Evolutionary conservation across 2,329 filamentous ascomycete species (phyloP).

Genomic region (Nigrospora sphaerica): DNA sequence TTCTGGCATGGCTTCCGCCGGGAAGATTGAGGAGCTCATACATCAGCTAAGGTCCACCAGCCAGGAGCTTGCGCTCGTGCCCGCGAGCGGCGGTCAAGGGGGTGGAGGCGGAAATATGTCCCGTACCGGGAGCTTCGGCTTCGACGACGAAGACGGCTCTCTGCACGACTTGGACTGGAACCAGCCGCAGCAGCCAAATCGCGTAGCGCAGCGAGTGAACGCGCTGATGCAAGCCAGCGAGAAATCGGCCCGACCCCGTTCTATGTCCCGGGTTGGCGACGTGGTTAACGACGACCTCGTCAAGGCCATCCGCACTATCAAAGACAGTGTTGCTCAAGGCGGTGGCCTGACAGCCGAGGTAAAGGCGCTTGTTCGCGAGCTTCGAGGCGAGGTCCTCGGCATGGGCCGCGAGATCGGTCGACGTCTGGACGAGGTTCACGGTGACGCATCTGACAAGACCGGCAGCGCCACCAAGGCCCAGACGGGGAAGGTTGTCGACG

Average conservation of each 20-base stretch:
- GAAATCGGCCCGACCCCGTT: constrained; percentile 35
- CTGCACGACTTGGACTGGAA: constrained; percentile 25
- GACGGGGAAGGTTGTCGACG: constrained; percentile 69
- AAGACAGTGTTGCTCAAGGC: constrained; percentile 82
- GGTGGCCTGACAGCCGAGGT: constrained; percentile 88
- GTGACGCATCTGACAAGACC: constrained; percentile 34
- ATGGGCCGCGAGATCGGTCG: constrained; percentile 90
- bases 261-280: constrained; percentile 40
- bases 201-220: constrained; percentile 34
- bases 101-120: constrained; percentile 17
- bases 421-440: constrained; percentile 66
- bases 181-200: constrained; percentile 20
- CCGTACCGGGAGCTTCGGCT: constrained; percentile 35
- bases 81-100: constrained; percentile 14
- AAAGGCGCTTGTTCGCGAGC: constrained; percentile 81
- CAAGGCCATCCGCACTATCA: constrained; percentile 77
- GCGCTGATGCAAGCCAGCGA: constrained; percentile 33
- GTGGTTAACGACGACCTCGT: constrained; percentile 72
- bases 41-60: constrained; percentile 48
- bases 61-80: constrained; percentile 35
- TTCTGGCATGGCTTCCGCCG: constrained; percentile 49
- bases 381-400: constrained; percentile 85
- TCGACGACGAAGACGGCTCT: constrained; percentile 25
- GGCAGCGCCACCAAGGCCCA: constrained; percentile 58
- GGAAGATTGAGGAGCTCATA: constrained; percentile 63